phyloP scores from a whole-genome alignment of 73 alveolate genomes.

The Blepharisma japonicum region DNA sequence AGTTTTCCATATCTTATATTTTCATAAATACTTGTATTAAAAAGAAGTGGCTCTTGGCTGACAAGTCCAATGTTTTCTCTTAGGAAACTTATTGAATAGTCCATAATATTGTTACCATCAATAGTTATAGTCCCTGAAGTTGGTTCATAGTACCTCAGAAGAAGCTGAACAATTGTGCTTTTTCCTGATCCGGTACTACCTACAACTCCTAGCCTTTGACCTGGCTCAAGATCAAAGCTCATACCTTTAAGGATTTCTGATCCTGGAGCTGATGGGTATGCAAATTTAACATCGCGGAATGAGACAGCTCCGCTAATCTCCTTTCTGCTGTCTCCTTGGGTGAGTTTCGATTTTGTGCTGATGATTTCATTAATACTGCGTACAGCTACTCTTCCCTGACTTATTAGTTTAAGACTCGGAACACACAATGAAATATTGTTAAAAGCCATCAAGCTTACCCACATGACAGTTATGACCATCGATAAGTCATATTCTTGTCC shows the following conservation, averaged over 20 bases:
- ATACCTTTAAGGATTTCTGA: constrained; percentile 38
- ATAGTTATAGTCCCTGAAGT: constrained; percentile 44
- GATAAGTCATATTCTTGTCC: not conserved
- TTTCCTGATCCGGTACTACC: constrained; percentile 73
- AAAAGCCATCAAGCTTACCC: not conserved
- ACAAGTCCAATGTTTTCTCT: constrained; percentile 41
- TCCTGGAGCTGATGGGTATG: constrained; percentile 56
- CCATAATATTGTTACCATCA: constrained; percentile 64
- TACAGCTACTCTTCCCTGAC: constrained; percentile 56
- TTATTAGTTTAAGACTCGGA: constrained; percentile 58
- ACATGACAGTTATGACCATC: constrained; percentile 17
- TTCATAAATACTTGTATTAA: constrained; percentile 59
- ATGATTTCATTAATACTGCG: constrained; percentile 40
- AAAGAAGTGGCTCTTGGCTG: constrained; percentile 86
- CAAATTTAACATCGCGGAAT: constrained; percentile 49
- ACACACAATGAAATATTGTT: constrained; percentile 42
- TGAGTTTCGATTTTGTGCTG: constrained; percentile 38
- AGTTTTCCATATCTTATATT: constrained; percentile 64
- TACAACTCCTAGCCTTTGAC: constrained; percentile 64
- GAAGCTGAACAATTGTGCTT: constrained; percentile 50
- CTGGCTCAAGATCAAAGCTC: constrained; percentile 45
- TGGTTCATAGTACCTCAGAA: constrained; percentile 61
- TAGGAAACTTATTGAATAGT: constrained; percentile 25
- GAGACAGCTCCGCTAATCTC: constrained; percentile 7
- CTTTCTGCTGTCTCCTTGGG: constrained; percentile 10